Evolutionary conservation across 2,329 filamentous ascomycete genomes (phyloP), one percentile per base, ranked within the genome.

Genomic region (Tolypocladium sp.): DNA sequence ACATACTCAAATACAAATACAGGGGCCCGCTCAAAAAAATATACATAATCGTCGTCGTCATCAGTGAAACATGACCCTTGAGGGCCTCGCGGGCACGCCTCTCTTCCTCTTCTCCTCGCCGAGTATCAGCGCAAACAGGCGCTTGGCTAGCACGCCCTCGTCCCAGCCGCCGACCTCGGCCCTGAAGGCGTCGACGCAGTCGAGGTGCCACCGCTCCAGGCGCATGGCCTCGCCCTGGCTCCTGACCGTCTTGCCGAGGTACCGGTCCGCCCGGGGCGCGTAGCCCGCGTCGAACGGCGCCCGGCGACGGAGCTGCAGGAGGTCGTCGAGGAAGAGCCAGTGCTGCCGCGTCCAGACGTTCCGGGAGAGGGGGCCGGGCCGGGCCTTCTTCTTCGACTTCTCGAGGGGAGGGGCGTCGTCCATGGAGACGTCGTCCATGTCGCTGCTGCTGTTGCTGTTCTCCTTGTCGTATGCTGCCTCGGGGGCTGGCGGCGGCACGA

Each of bases 121-220:
- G 0, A 82, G 69, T 2, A 85, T 69, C 30, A 85, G 70, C 5
- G 73, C 70, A 67, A 84, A 84, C 27, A 86, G 67, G 52, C 82
- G 69, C 71, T 80, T 83, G 12, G 77, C 77, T 8, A 86, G 68
- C 13, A 69, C 70, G 9, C 64, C 71, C 63, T 79, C 81, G 27
- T 79, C 76, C 81, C 82, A 85, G 12, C 72, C 75, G 22, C 76
- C 77, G 3, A 82, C 74, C 60, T 79, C 73, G 15, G 66, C 66
- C 59, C 70, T 71, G 64, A 85, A 85, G 3, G 78, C 82, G 60
- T 83, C 79, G 30, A 85, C 76, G 58, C 84, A 76, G 60, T 85
- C 82, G 22, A 85, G 69, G 60, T 86, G 83, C 82, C 82, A 85
- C 59, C 73, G 67, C 68, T 83, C 76, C 22, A 86, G 71, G 27